phyloP scores from a whole-genome alignment of 2,329 filamentous ascomycete species.

The Aureobasidium namibiae region DNA sequence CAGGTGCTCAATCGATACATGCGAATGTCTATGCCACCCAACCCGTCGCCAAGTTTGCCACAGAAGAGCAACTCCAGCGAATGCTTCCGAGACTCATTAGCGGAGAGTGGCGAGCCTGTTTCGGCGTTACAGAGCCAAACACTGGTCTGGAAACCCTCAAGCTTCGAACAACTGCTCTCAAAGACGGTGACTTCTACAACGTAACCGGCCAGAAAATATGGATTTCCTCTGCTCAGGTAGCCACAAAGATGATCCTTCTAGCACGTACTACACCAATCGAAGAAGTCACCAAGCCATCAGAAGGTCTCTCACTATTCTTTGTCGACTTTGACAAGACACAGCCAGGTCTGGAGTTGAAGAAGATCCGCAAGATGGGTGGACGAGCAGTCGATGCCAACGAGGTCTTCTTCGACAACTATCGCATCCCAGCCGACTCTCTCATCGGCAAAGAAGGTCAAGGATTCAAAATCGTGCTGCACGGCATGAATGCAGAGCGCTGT shows the following conservation, averaged over 20 bases:
- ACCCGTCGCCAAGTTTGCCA: constrained; percentile 64
- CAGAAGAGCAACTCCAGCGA: constrained; percentile 51
- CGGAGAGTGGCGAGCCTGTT: constrained; percentile 65
- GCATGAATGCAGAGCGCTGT: constrained; percentile 73
- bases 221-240: constrained; percentile 80
- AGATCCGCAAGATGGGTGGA: constrained; percentile 80
- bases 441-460: constrained; percentile 68
- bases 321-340: constrained; percentile 60
- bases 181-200: constrained; percentile 53
- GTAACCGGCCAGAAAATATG: constrained; percentile 74
- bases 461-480: constrained; percentile 64
- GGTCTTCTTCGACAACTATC: constrained; percentile 77
- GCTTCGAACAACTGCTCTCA: constrained; percentile 56
- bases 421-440: constrained; percentile 53
- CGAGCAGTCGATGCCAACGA: constrained; percentile 77
- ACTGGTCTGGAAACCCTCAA: constrained; percentile 70
- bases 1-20: constrained; percentile 52
- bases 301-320: constrained; percentile 72
- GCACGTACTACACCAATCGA: constrained; percentile 66
- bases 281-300: constrained; percentile 59
- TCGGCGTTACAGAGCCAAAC: constrained; percentile 79
- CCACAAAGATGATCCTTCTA: constrained; percentile 73
- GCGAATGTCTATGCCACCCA: constrained; percentile 68
- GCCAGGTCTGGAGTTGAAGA: constrained; percentile 57
- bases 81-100: constrained; percentile 64